phyloP scores from a whole-genome alignment of 106 monocot species.

The Dendrobium nobile region DNA sequence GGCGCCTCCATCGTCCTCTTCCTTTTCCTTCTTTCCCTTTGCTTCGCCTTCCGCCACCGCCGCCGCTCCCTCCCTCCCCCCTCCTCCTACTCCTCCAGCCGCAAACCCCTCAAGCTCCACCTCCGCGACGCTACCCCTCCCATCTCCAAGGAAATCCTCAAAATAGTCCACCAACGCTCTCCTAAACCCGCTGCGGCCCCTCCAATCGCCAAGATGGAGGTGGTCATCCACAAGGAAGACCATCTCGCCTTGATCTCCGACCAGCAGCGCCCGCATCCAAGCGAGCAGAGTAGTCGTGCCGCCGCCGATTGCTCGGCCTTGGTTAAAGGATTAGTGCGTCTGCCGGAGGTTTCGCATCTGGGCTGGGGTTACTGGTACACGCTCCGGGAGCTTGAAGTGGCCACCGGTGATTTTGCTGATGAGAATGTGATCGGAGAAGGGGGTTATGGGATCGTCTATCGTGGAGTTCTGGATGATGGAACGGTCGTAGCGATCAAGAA shows the following conservation, averaged over 20 bases:
- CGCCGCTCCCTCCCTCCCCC: background rate
- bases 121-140: slow-evolving; percentile 23
- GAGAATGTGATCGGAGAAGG: slow-evolving; percentile 62
- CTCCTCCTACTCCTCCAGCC: slow-evolving; percentile 1
- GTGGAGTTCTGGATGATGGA: slow-evolving; percentile 28
- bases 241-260: no score
- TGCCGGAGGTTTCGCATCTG: slow-evolving; percentile 25
- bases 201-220: no score
- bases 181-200: background rate
- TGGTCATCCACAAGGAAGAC: no score
- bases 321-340: background rate
- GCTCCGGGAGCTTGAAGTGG: slow-evolving; percentile 37
- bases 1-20: background rate
- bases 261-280: no score
- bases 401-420: slow-evolving; percentile 31
- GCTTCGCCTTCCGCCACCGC: background rate
- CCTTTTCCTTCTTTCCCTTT: background rate
- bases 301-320: background rate
- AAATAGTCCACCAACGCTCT: slow-evolving; percentile 3
- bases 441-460: slow-evolving; percentile 54
- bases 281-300: background rate
- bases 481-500: slow-evolving; percentile 44
- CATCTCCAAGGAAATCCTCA: slow-evolving; percentile 29
- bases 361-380: slow-evolving; percentile 49
- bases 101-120: slow-evolving; percentile 31